A percentile compares a stretch with the other conserved stretches of the same genome.
phyloP scores from a whole-genome alignment of 495 filamentous ascomycete genomes.

The Amorphotheca resinae region DNA sequence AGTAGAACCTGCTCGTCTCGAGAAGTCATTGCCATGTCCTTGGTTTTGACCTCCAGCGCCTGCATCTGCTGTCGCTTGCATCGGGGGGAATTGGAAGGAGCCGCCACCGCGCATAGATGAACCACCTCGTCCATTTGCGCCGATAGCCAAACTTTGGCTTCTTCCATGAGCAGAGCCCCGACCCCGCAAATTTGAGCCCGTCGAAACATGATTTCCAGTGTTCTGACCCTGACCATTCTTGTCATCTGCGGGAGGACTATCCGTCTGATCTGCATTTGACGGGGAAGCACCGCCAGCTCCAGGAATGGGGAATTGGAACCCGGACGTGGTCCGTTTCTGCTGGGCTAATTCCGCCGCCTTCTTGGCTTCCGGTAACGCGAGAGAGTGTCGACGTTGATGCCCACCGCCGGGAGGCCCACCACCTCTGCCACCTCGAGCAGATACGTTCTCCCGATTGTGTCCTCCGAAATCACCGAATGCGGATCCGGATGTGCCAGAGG shows the following conservation, averaged over 20 bases:
- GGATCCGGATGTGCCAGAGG: slow-evolving; percentile 81
- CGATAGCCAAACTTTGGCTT: slow-evolving; percentile 51
- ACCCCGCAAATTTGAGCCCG: slow-evolving; percentile 22
- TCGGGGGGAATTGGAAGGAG: slow-evolving; percentile 24
- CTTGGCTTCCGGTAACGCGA: slow-evolving; percentile 91
- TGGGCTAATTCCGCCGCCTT: slow-evolving; percentile 95
- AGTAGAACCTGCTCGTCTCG: slow-evolving; percentile 49
- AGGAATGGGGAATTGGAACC: slow-evolving; percentile 88
- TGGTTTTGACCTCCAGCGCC: slow-evolving; percentile 13
- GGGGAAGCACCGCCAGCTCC: slow-evolving; percentile 41
- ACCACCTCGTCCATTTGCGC: slow-evolving; percentile 34
- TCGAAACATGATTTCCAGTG: slow-evolving; percentile 18
- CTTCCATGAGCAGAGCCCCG: slow-evolving; percentile 42
- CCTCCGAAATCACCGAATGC: slow-evolving; percentile 62
- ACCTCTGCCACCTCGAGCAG: slow-evolving; percentile 66
- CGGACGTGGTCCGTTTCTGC: slow-evolving; percentile 86
- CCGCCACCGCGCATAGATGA: slow-evolving; percentile 26
- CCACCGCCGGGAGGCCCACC: slow-evolving; percentile 56
- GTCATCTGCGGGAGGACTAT: slow-evolving; percentile 30
- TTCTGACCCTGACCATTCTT: slow-evolving; percentile 32
- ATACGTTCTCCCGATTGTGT: slow-evolving; percentile 57
- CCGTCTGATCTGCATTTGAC: slow-evolving; percentile 40
- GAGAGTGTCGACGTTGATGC: slow-evolving; percentile 87
- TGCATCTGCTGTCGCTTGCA: slow-evolving; percentile 19
- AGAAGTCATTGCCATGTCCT: slow-evolving; percentile 40